phyloP scores from a whole-genome alignment of 1,284 basidiomycete species.

The Tremellales sp. region DNA sequence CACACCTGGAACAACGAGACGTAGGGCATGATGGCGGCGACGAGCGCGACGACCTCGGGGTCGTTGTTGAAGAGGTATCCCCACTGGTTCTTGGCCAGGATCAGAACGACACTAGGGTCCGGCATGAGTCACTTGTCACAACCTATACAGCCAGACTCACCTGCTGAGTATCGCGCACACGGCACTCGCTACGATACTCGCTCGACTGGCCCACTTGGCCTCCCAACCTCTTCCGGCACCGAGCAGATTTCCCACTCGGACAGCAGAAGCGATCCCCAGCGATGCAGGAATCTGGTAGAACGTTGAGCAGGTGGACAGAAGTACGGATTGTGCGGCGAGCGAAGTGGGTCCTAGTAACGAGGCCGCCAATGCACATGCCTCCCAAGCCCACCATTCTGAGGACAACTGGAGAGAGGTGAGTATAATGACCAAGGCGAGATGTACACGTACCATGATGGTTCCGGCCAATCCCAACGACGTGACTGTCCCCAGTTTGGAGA shows the following conservation, averaged over 20 bases:
- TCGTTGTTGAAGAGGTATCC: slow-evolving; percentile 82
- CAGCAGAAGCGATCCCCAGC: slow-evolving; percentile 73
- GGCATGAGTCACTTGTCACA: slow-evolving; percentile 3
- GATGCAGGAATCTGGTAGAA: slow-evolving; percentile 83
- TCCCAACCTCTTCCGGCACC: slow-evolving; percentile 66
- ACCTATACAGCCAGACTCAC: slow-evolving; percentile 45
- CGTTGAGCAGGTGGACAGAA: slow-evolving; percentile 59
- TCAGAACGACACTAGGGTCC: slow-evolving; percentile 59
- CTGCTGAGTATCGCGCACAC: slow-evolving; percentile 60
- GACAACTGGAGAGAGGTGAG: slow-evolving; percentile 41
- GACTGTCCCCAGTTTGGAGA: slow-evolving; percentile 68
- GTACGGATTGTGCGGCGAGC: slow-evolving; percentile 54
- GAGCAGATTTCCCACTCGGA: slow-evolving; percentile 78
- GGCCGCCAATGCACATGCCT: slow-evolving; percentile 45
- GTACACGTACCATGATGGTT: slow-evolving; percentile 56
- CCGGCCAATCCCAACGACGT: slow-evolving; percentile 72
- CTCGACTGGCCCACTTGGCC: slow-evolving; percentile 62
- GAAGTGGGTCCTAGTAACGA: slow-evolving; percentile 49
- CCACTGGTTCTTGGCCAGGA: slow-evolving; percentile 70
- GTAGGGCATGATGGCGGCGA: slow-evolving; percentile 66
- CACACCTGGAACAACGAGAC: slow-evolving; percentile 69
- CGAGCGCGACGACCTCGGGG: slow-evolving; percentile 58
- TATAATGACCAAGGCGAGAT: not conserved
- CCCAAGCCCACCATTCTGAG: slow-evolving; percentile 52
- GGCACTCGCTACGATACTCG: slow-evolving; percentile 61